Evolutionary conservation across 2,329 filamentous ascomycete species (phyloP).

Genomic region (Aspergillus luchuensis): DNA sequence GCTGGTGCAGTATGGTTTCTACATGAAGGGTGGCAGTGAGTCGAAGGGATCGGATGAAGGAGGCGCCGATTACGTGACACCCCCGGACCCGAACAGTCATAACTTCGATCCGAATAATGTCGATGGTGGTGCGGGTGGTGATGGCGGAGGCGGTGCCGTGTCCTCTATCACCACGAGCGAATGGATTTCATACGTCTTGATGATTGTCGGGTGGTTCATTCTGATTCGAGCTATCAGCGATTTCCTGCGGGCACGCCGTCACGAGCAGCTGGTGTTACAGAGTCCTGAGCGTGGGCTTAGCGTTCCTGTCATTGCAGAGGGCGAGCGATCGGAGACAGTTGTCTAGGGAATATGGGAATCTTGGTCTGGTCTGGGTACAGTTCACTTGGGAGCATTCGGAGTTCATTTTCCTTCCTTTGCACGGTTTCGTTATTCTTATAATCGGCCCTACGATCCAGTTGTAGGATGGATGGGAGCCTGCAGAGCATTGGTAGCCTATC

Average conservation of each 20-base stretch:
- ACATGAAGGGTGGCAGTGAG: conserved; percentile 72
- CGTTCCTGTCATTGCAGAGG: conserved; percentile 82
- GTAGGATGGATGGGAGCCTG: conserved; percentile 6
- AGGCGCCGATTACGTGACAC: conserved; percentile 56
- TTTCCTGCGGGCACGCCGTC: conserved; percentile 81
- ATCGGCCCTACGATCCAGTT: neutral
- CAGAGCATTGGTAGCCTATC: neutral
- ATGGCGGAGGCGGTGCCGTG: conserved; percentile 45
- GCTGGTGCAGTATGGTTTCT: conserved; percentile 94
- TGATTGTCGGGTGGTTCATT: conserved; percentile 98
- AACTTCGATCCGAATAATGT: conserved; percentile 78
- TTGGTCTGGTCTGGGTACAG: neutral
- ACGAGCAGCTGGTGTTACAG: conserved; percentile 90
- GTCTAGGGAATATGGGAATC: conserved; percentile 52
- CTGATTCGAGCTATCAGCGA: conserved; percentile 91
- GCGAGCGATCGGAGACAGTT: conserved; percentile 75
- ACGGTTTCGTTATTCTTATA: neutral
- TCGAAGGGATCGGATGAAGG: conserved; percentile 41
- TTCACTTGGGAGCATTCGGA: neutral
- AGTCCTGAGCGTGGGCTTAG: conserved; percentile 86
- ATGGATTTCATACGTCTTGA: conserved; percentile 88
- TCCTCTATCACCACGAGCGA: conserved; percentile 71
- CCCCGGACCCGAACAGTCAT: conserved; percentile 86
- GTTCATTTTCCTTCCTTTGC: neutral
- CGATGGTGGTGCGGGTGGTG: conserved; percentile 38